Conservation (phyloP, 306 rosid species). For the Malus sylvestris region DNA sequence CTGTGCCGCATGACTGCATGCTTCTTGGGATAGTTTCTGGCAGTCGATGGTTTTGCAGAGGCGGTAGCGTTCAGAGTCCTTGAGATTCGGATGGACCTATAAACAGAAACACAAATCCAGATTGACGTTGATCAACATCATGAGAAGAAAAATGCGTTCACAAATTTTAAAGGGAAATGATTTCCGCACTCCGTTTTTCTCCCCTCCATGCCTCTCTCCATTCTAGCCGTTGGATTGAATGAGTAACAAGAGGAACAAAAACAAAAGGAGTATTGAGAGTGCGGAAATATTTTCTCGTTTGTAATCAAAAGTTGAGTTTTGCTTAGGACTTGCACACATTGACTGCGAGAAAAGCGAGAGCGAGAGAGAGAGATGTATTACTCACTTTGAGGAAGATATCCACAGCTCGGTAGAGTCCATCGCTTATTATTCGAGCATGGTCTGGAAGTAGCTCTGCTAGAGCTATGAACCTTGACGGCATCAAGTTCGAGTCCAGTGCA, state of each 20-base stretch:
- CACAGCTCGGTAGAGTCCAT: slow-evolving; percentile 81
- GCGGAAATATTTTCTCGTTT: too few species aligned
- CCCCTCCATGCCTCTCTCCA: too few species aligned
- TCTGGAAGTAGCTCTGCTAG: slow-evolving; percentile 88
- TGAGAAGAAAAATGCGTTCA: too few species aligned
- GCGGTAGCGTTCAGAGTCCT: slow-evolving; percentile 80
- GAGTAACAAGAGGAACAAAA: too few species aligned
- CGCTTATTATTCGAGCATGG: slow-evolving; percentile 82
- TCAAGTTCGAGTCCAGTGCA: slow-evolving; percentile 74
- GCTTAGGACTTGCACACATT: too few species aligned
- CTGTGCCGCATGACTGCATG: slow-evolving; percentile 97
- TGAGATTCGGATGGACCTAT: slow-evolving; percentile 89
- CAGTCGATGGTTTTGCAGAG: slow-evolving; percentile 89
- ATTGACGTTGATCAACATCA: too few species aligned
- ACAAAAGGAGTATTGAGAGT: too few species aligned
- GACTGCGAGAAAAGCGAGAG: too few species aligned
- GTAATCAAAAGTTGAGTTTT: too few species aligned
- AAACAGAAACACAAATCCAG: not conserved
- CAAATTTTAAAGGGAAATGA: too few species aligned
- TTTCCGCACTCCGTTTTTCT: too few species aligned
- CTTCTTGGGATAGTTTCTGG: slow-evolving; percentile 89
- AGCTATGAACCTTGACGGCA: slow-evolving; percentile 70
- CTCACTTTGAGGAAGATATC: slow-evolving; percentile 94
- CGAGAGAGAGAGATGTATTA: not conserved
- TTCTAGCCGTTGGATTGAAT: too few species aligned